Evolutionary conservation across 1,284 basidiomycete species (phyloP).

Genomic region (Irpex lacteus): DNA sequence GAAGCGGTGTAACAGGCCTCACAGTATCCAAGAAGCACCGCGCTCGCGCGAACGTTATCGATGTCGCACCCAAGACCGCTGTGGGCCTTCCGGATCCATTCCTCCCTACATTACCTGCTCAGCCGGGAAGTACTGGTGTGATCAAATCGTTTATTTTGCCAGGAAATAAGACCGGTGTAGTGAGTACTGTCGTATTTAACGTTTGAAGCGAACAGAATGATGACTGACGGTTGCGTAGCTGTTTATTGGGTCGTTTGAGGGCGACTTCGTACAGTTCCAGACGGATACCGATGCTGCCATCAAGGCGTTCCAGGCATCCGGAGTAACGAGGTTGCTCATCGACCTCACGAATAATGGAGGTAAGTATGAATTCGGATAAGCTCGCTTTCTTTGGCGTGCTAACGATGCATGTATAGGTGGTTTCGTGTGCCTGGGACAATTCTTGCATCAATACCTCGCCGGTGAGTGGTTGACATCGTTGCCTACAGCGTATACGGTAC

Average conservation of each 20-base stretch:
- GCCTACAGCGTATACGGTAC: neutral
- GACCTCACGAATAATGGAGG: slow-evolving; percentile 65
- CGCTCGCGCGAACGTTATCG: slow-evolving; percentile 42
- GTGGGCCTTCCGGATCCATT: slow-evolving; percentile 49
- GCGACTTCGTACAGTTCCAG: slow-evolving; percentile 51
- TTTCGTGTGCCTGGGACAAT: slow-evolving; percentile 58
- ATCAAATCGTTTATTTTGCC: slow-evolving; percentile 60
- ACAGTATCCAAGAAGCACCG: slow-evolving; percentile 5
- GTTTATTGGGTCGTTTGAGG: slow-evolving; percentile 61
- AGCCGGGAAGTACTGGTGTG: slow-evolving; percentile 47
- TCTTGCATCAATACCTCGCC: slow-evolving; percentile 55
- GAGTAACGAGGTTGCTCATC: slow-evolving; percentile 51
- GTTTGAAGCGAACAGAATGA: neutral
- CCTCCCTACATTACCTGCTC: slow-evolving; percentile 44
- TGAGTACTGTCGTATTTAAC: slow-evolving; percentile 29
- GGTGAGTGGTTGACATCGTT: slow-evolving; percentile 29
- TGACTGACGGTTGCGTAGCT: slow-evolving; percentile 34
- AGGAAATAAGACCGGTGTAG: slow-evolving; percentile 58
- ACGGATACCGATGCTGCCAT: slow-evolving; percentile 47
- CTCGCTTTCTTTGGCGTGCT: neutral
- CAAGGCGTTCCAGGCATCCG: slow-evolving; percentile 42
- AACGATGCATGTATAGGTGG: slow-evolving; percentile 38
- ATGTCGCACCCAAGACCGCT: slow-evolving; percentile 36
- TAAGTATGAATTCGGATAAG: slow-evolving; percentile 17
- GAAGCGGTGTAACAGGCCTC: neutral